A percentile compares a stretch with the other conserved stretches of the same genome.
These are phyloP conservation scores for Ammopiptanthus mongolicus DNA, from an alignment of 306 rosid species.

Conservation along the genomic window DNA sequence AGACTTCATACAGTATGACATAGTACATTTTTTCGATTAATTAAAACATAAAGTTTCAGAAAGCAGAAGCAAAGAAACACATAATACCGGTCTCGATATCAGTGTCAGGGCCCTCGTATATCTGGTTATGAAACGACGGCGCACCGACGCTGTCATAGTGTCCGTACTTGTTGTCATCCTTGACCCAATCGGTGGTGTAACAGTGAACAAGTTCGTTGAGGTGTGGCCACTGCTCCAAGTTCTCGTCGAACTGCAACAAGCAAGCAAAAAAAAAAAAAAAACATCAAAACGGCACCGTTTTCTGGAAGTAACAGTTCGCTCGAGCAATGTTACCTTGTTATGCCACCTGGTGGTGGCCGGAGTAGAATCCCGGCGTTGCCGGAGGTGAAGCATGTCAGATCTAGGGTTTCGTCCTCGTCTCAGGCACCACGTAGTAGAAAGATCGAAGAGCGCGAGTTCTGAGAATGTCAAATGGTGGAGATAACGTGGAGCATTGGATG, in stretches of 20 bases:
- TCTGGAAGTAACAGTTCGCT: no score
- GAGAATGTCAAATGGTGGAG: constrained; percentile 10
- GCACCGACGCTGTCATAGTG: constrained; percentile 70
- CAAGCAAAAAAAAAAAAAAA: background rate
- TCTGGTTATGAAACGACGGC: constrained; percentile 75
- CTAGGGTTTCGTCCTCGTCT: constrained; percentile 59
- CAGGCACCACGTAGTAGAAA: background rate
- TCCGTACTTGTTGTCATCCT: constrained; percentile 93
- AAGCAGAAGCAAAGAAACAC: background rate
- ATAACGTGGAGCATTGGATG: constrained; percentile 43
- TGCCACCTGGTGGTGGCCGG: constrained; percentile 86
- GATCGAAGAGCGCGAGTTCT: constrained; percentile 4
- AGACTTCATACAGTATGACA: background rate
- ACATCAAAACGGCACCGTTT: background rate
- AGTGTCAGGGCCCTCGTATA: constrained; percentile 95
- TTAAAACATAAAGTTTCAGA: background rate
- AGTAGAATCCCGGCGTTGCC: constrained; percentile 89
- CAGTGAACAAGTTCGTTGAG: constrained; percentile 92
- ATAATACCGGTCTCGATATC: constrained; percentile 94
- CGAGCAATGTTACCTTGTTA: constrained; percentile 47
- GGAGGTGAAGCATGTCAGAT: constrained; percentile 90
- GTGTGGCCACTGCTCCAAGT: constrained; percentile 99
- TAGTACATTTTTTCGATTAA: background rate
- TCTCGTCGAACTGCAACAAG: constrained; percentile 69
- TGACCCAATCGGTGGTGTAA: constrained; percentile 94